Evolutionary conservation across 345 rosid genomes (phyloP), one percentile per base, ranked within the genome.

Genomic region (Euphorbia lathyris): DNA sequence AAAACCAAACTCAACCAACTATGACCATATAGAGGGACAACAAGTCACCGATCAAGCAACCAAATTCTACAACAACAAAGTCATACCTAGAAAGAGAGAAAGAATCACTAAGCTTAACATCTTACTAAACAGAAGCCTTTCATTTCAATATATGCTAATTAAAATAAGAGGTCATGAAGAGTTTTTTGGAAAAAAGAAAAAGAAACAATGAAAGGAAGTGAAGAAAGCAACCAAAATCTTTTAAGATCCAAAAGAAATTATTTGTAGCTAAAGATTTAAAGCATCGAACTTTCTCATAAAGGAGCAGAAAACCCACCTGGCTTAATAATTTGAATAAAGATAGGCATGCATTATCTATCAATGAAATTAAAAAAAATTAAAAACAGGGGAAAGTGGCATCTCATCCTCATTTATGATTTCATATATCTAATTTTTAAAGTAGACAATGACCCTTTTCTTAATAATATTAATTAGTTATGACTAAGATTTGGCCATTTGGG

Each of bases 1-100:
- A 51, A 51, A 32, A 67, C 61, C 60, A 67, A 67, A 67, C 61
- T 67, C 50, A 36, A 67, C 38, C 50, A 67, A 51, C 59, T 34
- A 52, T 25, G 47, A 7, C 62, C 20, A 53, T 32, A 32, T 55
- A 19, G 71, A 67, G 10, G 36, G 36, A 51, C 22, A 55, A 36
- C 22, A 67, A 53, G 50, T 34, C 20, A 67, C 36, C 62, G 1
- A 36, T 38, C 71, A 16, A 55, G 16, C 47, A 17, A 66, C 36
- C 58, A 40, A 52, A 48, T 29, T 66, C 25, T 45, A 55, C 27
- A 25, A 38, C 19, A 38, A 19, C 26, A 40, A 36, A 67, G 36
- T 43, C 26, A 66, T 29, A 45, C 29, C 68, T 56, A 25, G 45
- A 26, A 9, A 26, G 45, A 0, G 26, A 3, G 13, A 55, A 23